Percentiles rank a stretch among this genome's conserved stretches.
Conservation (phyloP, 257 asterid species). For the Lycium barbarum region DNA sequence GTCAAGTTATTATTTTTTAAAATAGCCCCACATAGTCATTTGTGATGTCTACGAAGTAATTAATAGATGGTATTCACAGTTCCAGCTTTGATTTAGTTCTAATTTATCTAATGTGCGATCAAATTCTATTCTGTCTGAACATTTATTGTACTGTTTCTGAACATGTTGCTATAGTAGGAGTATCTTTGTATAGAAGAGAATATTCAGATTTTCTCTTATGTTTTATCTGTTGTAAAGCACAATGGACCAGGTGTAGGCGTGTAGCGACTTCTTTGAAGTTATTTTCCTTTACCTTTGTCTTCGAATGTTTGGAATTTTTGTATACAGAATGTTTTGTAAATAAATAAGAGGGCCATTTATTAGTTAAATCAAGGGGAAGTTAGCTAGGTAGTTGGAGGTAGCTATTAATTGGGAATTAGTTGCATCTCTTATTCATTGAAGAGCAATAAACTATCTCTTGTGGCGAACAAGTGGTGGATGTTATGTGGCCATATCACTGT, state of each 20-base stretch:
- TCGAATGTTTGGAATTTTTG: background rate
- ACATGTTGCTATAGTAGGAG: background rate
- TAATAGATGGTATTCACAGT: background rate
- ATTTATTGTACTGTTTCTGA: background rate
- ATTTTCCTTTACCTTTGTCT: background rate
- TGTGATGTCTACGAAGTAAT: background rate
- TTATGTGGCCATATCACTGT: no score
- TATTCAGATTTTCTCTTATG: background rate
- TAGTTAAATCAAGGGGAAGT: no score
- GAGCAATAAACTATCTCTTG: no score
- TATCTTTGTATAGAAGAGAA: background rate
- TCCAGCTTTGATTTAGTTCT: background rate
- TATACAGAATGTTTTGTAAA: no score
- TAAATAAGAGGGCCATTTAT: no score
- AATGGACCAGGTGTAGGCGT: background rate
- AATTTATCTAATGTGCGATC: background rate
- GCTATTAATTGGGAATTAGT: no score
- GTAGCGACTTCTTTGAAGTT: background rate
- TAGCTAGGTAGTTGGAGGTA: no score
- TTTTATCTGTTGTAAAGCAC: background rate
- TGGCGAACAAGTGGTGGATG: no score
- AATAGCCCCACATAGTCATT: background rate
- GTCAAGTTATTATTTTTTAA: background rate
- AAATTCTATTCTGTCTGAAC: background rate
- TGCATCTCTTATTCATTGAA: no score